Conservation (phyloP, 768 basidiomycete genomes). For the Stropharia rugosoannulata region DNA sequence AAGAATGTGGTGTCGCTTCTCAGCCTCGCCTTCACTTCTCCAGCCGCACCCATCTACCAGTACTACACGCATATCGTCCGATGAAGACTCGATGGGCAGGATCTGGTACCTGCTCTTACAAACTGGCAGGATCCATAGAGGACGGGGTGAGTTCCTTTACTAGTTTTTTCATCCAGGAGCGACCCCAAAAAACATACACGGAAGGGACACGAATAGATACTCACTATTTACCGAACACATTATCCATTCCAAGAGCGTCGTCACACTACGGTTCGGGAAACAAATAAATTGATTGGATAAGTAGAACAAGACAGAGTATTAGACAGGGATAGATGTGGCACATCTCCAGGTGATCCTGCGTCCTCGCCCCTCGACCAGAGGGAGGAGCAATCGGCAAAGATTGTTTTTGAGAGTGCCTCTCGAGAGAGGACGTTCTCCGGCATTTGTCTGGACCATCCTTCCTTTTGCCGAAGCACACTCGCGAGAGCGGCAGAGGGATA, state of each 20-base stretch:
- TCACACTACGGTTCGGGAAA: not conserved
- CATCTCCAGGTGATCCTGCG: constrained; percentile 90
- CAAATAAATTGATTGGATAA: constrained; percentile 14
- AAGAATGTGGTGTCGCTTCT: constrained; percentile 33
- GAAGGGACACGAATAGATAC: not conserved
- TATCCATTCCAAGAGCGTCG: not conserved
- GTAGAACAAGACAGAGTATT: constrained; percentile 16
- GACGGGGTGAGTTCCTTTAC: constrained; percentile 83
- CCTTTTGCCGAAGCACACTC: constrained; percentile 39
- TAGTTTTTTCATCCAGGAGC: constrained; percentile 82
- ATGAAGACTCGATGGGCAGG: constrained; percentile 22
- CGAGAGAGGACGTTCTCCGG: constrained; percentile 56
- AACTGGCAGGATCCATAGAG: constrained; percentile 17
- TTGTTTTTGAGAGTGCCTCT: constrained; percentile 79
- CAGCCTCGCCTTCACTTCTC: constrained; percentile 90
- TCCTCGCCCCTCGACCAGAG: constrained; percentile 87
- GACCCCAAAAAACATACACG: constrained; percentile 1
- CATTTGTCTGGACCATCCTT: constrained; percentile 89
- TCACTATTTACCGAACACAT: not conserved
- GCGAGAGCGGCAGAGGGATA: constrained; percentile 55
- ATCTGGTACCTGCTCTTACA: constrained; percentile 26
- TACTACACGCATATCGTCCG: constrained; percentile 19
- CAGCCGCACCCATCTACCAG: constrained; percentile 65
- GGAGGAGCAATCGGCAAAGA: constrained; percentile 91
- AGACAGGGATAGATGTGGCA: constrained; percentile 47